phyloP scores from a whole-genome alignment of 2,329 filamentous ascomycete species.

The Fusarium irregulare region DNA sequence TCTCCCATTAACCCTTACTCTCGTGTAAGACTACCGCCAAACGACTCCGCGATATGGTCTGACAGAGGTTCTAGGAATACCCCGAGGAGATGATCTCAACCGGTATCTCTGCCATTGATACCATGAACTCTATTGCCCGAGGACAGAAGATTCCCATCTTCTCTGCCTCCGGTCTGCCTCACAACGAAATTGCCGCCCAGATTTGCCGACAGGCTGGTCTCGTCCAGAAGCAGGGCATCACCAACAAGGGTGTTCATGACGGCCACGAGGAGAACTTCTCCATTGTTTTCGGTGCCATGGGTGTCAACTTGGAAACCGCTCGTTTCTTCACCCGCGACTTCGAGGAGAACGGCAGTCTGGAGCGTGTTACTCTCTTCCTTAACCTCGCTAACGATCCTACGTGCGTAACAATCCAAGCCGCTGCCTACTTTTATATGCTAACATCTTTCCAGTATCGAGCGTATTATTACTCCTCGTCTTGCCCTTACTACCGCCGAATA shows the following conservation, averaged over 20 bases:
- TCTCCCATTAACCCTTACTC: slow-evolving; percentile 99
- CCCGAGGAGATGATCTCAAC: slow-evolving; percentile 99
- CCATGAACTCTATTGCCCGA: slow-evolving; percentile 97
- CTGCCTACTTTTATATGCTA: slow-evolving; percentile 1
- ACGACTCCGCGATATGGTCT: background rate
- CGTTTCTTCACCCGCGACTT: slow-evolving; percentile 99
- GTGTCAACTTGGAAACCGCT: slow-evolving; percentile 99
- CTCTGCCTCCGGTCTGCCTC: slow-evolving; percentile 96
- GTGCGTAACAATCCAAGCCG: slow-evolving; percentile 64
- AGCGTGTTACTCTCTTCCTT: slow-evolving; percentile 95
- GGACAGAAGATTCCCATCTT: slow-evolving; percentile 99
- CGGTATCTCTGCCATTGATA: slow-evolving; percentile 98
- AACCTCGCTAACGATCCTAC: slow-evolving; percentile 99
- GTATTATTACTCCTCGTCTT: slow-evolving; percentile 99
- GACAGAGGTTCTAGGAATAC: slow-evolving; percentile 74
- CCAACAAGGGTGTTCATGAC: slow-evolving; percentile 95
- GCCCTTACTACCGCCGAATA: slow-evolving; percentile 98
- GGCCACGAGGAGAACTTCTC: slow-evolving; percentile 99
- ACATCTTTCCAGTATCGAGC: slow-evolving; percentile 80
- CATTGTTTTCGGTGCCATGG: slow-evolving; percentile 99
- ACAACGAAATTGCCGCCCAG: slow-evolving; percentile 99
- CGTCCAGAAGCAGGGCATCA: slow-evolving; percentile 79
- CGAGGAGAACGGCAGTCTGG: slow-evolving; percentile 98
- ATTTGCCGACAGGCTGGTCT: slow-evolving; percentile 97
- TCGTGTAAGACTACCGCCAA: slow-evolving; percentile 69